A percentile compares a stretch with the other conserved stretches of the same genome.
Conservation (phyloP, 352 stramenopile genomes). For the Globisporangium radiosum region DNA sequence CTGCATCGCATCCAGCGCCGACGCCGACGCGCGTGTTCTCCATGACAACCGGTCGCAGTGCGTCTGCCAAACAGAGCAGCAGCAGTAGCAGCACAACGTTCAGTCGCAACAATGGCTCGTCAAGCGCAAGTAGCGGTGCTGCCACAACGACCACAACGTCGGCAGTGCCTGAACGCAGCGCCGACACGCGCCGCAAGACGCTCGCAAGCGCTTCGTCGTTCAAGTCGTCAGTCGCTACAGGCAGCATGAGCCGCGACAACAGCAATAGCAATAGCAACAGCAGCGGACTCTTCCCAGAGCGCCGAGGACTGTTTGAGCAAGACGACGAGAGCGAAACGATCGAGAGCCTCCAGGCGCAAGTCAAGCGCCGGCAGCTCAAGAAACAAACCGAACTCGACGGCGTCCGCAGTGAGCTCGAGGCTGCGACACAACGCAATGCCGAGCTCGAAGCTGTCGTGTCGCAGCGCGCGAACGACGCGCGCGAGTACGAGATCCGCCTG, state of each 20-base stretch:
- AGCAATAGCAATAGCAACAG: constrained; percentile 1
- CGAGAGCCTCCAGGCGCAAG: constrained; percentile 7
- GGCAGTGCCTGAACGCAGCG: not conserved
- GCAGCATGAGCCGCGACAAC: constrained; percentile 3
- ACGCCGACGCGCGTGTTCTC: constrained; percentile 6
- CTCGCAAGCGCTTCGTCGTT: constrained; percentile 10
- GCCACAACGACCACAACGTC: not conserved
- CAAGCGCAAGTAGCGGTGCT: not conserved
- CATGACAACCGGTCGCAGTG: constrained; percentile 3
- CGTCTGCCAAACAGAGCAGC: constrained; percentile 10
- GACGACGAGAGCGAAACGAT: constrained; percentile 65
- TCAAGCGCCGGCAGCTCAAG: constrained; percentile 62
- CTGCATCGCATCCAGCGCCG: not conserved
- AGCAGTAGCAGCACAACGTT: constrained; percentile 4
- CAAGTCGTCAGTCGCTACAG: constrained; percentile 1
- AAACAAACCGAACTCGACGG: constrained; percentile 61
- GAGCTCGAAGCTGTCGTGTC: constrained; percentile 38
- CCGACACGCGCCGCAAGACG: constrained; percentile 8
- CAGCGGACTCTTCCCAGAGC: constrained; percentile 16
- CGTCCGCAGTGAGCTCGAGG: constrained; percentile 11
- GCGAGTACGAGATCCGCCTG: constrained; percentile 60
- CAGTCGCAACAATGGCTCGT: constrained; percentile 1
- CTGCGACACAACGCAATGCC: not conserved
- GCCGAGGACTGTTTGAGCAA: constrained; percentile 69
- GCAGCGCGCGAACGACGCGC: constrained; percentile 35